A percentile compares a stretch with the other conserved stretches of the same genome.
Conservation (phyloP, 2,329 filamentous ascomycete species). For the Chaetomium sp. region DNA sequence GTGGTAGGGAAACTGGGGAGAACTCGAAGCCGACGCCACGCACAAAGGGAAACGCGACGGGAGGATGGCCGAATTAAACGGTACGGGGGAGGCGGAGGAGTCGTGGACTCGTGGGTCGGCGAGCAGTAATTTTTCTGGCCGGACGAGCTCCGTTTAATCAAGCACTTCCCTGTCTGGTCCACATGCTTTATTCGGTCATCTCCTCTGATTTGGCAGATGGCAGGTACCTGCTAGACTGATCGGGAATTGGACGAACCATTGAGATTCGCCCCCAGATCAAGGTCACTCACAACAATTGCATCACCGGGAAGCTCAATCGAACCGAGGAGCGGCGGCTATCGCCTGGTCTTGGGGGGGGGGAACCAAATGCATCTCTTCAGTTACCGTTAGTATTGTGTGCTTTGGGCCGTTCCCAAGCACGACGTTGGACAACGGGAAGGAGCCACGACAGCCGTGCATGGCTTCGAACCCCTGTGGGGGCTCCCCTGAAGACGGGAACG, state of each 20-base stretch:
- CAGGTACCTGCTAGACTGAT: conserved; percentile 16
- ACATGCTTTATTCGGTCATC: conserved; percentile 16
- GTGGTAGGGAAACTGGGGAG: conserved; percentile 1
- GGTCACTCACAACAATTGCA: conserved; percentile 14
- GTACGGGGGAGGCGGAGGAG: conserved; percentile 11
- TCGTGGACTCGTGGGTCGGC: conserved; percentile 13
- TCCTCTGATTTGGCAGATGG: conserved; percentile 21
- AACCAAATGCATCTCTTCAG: background rate
- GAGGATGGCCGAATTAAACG: conserved; percentile 18
- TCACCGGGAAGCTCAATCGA: background rate
- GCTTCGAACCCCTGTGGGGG: background rate
- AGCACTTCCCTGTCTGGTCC: conserved; percentile 21
- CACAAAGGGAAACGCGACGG: conserved; percentile 15
- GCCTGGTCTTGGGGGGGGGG: background rate
- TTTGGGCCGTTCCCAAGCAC: background rate
- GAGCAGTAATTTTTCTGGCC: conserved; percentile 15
- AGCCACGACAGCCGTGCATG: conserved; percentile 13
- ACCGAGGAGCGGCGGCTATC: background rate
- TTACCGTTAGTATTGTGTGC: background rate
- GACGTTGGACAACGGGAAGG: conserved; percentile 3
- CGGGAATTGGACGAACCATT: conserved; percentile 1
- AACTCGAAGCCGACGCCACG: conserved; percentile 21
- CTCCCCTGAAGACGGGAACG: background rate
- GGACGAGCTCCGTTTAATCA: conserved; percentile 21
- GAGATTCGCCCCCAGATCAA: background rate